phyloP scores from a whole-genome alignment of 2,329 filamentous ascomycete genomes.

The Claviceps sorghi region DNA sequence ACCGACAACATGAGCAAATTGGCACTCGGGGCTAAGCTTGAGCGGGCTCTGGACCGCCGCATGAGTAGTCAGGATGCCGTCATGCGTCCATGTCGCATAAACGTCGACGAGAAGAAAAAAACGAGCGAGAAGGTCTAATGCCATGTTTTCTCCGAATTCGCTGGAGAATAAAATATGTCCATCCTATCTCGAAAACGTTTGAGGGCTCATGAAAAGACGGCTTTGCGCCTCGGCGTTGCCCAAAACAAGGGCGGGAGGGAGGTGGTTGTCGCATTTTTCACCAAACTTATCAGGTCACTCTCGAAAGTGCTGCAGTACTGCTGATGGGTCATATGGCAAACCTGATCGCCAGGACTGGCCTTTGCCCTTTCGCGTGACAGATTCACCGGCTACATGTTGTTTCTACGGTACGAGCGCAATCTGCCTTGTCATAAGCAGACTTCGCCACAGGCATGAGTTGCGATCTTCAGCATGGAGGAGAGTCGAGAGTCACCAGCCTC shows the following conservation, averaged over 20 bases:
- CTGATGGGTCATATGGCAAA: not conserved
- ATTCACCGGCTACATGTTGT: not conserved
- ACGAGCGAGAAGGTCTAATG: slow-evolving; percentile 20
- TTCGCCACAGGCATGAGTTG: not conserved
- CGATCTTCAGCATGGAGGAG: not conserved
- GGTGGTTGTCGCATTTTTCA: not conserved
- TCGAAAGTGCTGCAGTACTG: not conserved
- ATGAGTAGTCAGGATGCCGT: slow-evolving; percentile 84
- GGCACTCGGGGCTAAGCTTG: slow-evolving; percentile 77
- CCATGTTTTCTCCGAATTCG: not conserved
- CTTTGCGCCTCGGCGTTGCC: not conserved
- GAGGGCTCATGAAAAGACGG: not conserved
- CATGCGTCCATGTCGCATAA: slow-evolving; percentile 43
- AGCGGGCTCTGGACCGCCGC: slow-evolving; percentile 69
- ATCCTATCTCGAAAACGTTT: not conserved
- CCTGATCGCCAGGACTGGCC: not conserved
- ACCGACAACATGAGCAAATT: slow-evolving; percentile 70
- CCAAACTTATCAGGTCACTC: not conserved
- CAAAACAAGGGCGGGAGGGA: not conserved
- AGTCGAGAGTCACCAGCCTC: not conserved
- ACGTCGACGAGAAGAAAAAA: slow-evolving; percentile 22
- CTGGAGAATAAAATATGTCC: not conserved
- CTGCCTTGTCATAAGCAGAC: not conserved
- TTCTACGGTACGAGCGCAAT: not conserved
- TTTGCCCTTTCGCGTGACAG: not conserved